Evolutionary conservation across 139 green algal genomes (phyloP), one percentile per base, ranked within the genome.

Genomic region (Gonium pectorale): DNA sequence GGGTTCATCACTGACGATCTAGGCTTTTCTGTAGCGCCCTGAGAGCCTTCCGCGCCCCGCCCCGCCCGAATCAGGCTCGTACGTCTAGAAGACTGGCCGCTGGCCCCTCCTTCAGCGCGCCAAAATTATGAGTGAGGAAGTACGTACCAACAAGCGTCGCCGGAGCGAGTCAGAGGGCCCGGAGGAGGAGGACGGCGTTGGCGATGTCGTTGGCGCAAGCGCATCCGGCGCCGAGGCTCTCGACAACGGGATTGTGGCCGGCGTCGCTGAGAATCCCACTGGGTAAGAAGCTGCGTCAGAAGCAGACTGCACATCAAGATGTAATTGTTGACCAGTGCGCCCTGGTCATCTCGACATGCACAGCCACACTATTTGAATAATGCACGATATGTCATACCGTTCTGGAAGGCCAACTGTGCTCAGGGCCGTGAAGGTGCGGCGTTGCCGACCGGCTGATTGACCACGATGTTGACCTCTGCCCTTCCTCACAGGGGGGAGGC

Each of bases 91-190:
- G 2, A 41, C 43, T 56, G 43, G 68, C 43, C 68, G 13, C 68
- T 77, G 41, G 68, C 68, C 5, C 24, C 43, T 19, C 26, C 68
- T 74, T 41, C 27, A 64, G 33, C 31, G 7, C 46, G 2, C 52
- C 70, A 79, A 79, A 46, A 46, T 19, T 62, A 83, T 83, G 77
- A 83, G 60, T 64, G 77, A 83, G 62, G 77, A 83, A 70, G 60
- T 51, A 15, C 77, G 62, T 66, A 70, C 31, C 77, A 73, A 74
- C 33, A 83, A 83, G 77, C 51, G 77, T 27, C 77, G 77, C 19
- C 77, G 77, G 19, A 83, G 77, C 41, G 77, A 83, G 72, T 80
- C 72, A 35, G 72, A 67, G 21, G 72, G 67, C 52, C 51, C 51
- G 0, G 43, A 73, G 77, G 77, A 73, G 31, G 77, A 83, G 62